Percentiles rank a stretch among this genome's conserved stretches.
Conservation (phyloP, 164 flowering plant species). For the Umbellularia californica region DNA sequence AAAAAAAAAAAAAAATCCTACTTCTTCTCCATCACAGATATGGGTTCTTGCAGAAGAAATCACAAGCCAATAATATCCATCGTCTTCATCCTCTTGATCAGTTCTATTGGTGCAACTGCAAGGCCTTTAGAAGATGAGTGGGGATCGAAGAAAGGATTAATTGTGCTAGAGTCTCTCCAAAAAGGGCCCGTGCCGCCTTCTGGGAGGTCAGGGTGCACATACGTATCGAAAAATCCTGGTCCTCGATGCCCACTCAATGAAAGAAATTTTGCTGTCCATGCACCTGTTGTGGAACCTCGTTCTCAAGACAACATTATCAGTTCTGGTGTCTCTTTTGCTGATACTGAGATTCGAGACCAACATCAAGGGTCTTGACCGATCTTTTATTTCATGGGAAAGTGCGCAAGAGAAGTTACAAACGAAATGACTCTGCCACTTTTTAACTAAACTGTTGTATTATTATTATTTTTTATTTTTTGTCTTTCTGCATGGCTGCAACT, state of each 20-base stretch:
- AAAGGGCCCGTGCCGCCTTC: not conserved
- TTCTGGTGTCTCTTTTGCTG: not conserved
- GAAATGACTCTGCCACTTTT: no score
- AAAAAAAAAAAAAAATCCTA: no score
- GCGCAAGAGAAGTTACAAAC: no score
- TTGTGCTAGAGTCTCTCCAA: constrained; percentile 1
- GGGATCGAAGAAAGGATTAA: not conserved
- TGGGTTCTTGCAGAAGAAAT: not conserved
- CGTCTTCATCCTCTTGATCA: not conserved
- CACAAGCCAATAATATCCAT: not conserved
- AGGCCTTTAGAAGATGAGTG: constrained; percentile 1
- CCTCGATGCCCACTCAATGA: not conserved
- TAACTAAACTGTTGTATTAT: no score
- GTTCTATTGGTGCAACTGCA: not conserved
- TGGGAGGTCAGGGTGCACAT: not conserved
- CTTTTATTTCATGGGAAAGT: not conserved
- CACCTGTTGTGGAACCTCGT: not conserved
- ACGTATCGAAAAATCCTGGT: not conserved
- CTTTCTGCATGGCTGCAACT: no score
- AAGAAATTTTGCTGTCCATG: constrained; percentile 1
- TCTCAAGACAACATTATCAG: not conserved
- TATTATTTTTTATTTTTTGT: no score
- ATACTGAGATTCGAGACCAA: not conserved
- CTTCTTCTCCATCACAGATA: not conserved
- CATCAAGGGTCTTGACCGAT: not conserved